phyloP scores from a whole-genome alignment of 306 rosid species.

The Rosa lucieae region DNA sequence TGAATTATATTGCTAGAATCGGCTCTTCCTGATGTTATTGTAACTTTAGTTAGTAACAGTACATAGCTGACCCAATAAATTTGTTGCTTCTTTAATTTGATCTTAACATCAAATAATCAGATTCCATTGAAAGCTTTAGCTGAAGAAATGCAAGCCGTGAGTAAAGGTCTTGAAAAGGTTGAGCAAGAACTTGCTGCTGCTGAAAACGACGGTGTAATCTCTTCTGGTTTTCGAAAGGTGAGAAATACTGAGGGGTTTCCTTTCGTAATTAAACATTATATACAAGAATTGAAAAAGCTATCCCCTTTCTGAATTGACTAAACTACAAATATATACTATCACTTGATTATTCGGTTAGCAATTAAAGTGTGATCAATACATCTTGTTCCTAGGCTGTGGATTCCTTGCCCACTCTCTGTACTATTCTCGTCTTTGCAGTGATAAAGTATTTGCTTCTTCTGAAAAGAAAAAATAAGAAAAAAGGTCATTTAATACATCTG shows the following conservation, averaged over 20 bases:
- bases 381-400: background rate
- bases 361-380: background rate
- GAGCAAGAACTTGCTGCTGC: constrained; percentile 93
- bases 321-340: background rate
- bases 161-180: constrained; percentile 96
- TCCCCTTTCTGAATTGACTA: background rate
- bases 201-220: constrained; percentile 81
- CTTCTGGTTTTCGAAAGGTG: constrained; percentile 83
- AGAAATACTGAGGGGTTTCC: constrained; percentile 11
- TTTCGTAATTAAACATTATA: background rate
- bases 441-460: background rate
- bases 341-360: background rate
- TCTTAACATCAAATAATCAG: constrained; percentile 43
- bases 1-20: constrained; percentile 30
- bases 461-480: background rate
- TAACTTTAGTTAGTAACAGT: background rate
- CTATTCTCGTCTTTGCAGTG: background rate
- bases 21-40: constrained; percentile 16
- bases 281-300: background rate
- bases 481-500: background rate
- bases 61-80: constrained; percentile 8
- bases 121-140: constrained; percentile 96
- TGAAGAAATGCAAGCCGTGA: constrained; percentile 99
- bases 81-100: background rate
- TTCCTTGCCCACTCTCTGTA: background rate